Evolutionary conservation across 2,329 filamentous ascomycete genomes (phyloP), one percentile per base, ranked within the genome.

Genomic region (Endocalyx cinctus): DNA sequence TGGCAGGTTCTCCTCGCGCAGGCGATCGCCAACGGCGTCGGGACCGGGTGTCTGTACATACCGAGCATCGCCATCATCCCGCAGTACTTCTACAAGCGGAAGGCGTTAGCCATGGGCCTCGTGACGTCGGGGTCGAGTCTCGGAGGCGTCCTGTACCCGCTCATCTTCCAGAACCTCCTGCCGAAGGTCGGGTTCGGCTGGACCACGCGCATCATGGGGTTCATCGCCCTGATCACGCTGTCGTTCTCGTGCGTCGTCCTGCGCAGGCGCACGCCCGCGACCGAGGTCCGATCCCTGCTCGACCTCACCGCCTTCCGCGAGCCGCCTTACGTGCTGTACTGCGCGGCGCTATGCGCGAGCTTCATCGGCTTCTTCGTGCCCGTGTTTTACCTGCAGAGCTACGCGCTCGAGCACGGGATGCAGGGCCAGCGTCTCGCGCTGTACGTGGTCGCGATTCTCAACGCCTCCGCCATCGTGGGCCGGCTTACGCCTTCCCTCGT

Each of bases 361-460:
- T 55, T 58, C 42, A 27, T 63, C 25, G 48, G 42, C 29, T 55
- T 60, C 47, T 62, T 55, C 48, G 55, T 65, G 25, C 66, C 64
- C 1, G 60, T 66, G 31, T 72, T 66, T 48, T 72, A 68, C 38
- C 52, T 70, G 20, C 59, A 66, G 33, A 53, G 52, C 2, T 72
- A 66, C 29, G 63, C 67, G 3, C 46, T 62, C 4, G 47, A 50
- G n/a, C 45, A 54, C 5, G 55, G 60, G 1, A 38, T 58, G 27
- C 51, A 55, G 1, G 47, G 48, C 4, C 43, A 46, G 29, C 17
- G 48, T 15, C 44, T 69, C 5, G 60, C 60, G 2, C 52, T 59
- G 12, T 72, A 74, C 38, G 56, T 74, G 16, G 52, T 75, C 5
- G 55, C 71, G 3, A 66, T 75, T 29, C 60, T 74, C 31, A 75